A percentile compares a stretch with the other conserved stretches of the same genome.
These are phyloP conservation scores for Aspergillus sp. DNA, from an alignment of 2,329 filamentous ascomycete species.

Conservation along the genomic window DNA sequence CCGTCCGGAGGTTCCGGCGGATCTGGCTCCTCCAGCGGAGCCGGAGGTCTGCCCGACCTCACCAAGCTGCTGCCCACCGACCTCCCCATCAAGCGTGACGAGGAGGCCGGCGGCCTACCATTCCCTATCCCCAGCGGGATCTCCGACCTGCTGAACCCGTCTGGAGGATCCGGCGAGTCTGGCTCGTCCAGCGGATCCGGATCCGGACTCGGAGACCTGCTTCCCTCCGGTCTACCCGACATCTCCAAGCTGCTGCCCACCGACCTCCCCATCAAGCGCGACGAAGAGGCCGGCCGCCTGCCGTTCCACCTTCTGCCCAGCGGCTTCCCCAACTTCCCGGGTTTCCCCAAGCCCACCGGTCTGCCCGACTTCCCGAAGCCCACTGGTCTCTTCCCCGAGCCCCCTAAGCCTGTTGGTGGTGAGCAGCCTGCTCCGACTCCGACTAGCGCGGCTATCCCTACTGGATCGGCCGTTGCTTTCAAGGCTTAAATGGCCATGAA, in stretches of 20 bases:
- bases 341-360: not conserved
- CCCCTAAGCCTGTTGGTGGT: not conserved
- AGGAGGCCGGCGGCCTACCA: not conserved
- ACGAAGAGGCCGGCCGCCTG: not conserved
- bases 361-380: not conserved
- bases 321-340: not conserved
- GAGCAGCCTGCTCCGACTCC: not conserved
- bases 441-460: not conserved
- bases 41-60: not conserved
- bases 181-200: not conserved
- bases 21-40: not conserved
- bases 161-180: not conserved
- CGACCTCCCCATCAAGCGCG: not conserved
- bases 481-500: not conserved
- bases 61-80: not conserved
- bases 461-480: not conserved
- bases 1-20: not conserved
- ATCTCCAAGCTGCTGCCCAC: not conserved
- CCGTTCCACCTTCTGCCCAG: not conserved
- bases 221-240: not conserved
- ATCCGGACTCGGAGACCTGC: no score
- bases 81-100: not conserved
- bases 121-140: not conserved
- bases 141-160: not conserved
- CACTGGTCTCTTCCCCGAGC: not conserved